These are phyloP conservation scores for Cyathus olla DNA, from an alignment of 1,284 basidiomycete genomes.

Conservation along the genomic window DNA sequence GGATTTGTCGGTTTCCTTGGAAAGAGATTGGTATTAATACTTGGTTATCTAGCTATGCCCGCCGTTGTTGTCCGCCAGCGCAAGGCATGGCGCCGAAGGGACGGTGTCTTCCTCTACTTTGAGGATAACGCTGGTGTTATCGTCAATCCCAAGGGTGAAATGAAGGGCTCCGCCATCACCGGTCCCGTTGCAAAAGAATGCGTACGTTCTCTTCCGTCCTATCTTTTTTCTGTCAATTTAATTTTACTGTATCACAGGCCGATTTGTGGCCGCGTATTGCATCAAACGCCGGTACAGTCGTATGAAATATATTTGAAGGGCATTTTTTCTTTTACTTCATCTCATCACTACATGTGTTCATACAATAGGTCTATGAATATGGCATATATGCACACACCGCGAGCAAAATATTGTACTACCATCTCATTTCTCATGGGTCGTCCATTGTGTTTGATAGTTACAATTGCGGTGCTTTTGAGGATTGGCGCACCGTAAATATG, in stretches of 20 bases:
- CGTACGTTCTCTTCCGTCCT: slow-evolving; percentile 48
- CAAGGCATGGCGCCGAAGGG: slow-evolving; percentile 98
- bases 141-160: slow-evolving; percentile 99
- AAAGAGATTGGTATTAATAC: slow-evolving; percentile 2
- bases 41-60: slow-evolving; percentile 83
- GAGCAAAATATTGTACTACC: no score
- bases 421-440: no score
- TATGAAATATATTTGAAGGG: slow-evolving; percentile 52
- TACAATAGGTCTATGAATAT: slow-evolving; percentile 22
- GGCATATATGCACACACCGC: slow-evolving; percentile 8
- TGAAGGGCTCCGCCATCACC: slow-evolving; percentile 99
- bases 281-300: slow-evolving; percentile 98
- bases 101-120: slow-evolving; percentile 99
- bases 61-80: slow-evolving; percentile 98
- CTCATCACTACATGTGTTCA: slow-evolving; percentile 22
- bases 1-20: no score
- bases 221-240: slow-evolving; percentile 4
- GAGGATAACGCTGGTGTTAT: slow-evolving; percentile 99
- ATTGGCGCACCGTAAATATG: no score
- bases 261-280: slow-evolving; percentile 99
- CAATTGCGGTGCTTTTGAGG: not conserved
- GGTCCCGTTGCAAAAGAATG: slow-evolving; percentile 98
- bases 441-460: not conserved
- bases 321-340: slow-evolving; percentile 18
- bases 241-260: slow-evolving; percentile 62